Conservation (phyloP, 352 stramenopile genomes). For the Aphanomyces astaci region DNA sequence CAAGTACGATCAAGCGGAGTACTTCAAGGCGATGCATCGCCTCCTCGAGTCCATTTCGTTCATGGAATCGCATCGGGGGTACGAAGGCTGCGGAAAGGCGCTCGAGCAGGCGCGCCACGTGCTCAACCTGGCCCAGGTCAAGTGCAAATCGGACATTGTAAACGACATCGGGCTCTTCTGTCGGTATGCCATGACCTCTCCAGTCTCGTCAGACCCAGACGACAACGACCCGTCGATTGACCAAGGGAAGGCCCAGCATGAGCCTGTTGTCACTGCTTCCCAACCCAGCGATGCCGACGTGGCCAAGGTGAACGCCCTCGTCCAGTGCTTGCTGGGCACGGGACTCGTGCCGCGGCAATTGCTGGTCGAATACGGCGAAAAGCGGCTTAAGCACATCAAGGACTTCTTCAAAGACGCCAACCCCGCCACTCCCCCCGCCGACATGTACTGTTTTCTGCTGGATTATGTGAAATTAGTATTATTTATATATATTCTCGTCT, state of each 20-base stretch:
- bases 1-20: constrained; percentile 68
- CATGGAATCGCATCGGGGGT: constrained; percentile 53
- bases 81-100: constrained; percentile 66
- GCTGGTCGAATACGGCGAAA: constrained; percentile 53
- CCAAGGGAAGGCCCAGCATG: background rate
- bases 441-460: background rate
- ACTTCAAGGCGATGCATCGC: constrained; percentile 54
- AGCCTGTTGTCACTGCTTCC: constrained; percentile 30
- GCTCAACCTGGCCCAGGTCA: constrained; percentile 46
- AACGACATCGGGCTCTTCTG: constrained; percentile 56
- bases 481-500: too few species aligned
- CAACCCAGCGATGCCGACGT: constrained; percentile 47
- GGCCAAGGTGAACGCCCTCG: constrained; percentile 44
- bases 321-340: constrained; percentile 53
- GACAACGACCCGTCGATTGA: background rate
- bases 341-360: constrained; percentile 44
- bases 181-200: constrained; percentile 26
- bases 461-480: background rate
- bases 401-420: constrained; percentile 27
- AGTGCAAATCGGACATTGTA: constrained; percentile 62
- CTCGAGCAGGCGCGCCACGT: constrained; percentile 59
- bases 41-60: constrained; percentile 62
- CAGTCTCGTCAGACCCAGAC: background rate
- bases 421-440: background rate
- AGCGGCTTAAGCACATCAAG: constrained; percentile 53